Percentiles rank a stretch among this genome's conserved stretches.
Conservation (phyloP, 352 stramenopile genomes). For the Pythium pyrilobum region DNA sequence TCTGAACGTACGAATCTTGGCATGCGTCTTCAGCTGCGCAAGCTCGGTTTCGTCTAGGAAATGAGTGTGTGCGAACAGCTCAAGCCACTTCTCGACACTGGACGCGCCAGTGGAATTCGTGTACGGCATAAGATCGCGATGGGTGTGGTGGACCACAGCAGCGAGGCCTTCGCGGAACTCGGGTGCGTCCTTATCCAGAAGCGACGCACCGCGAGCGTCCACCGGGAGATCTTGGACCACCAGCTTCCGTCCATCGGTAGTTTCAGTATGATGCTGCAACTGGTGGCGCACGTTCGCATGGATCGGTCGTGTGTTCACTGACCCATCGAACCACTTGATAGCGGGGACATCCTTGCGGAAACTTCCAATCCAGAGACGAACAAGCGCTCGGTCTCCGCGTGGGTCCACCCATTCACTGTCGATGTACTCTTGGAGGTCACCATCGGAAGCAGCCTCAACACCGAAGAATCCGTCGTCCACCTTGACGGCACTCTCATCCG, state of each 20-base stretch:
- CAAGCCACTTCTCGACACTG: constrained; percentile 20
- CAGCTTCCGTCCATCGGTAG: not conserved
- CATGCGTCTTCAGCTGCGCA: constrained; percentile 1
- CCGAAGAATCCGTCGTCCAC: constrained; percentile 62
- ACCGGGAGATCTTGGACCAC: constrained; percentile 2
- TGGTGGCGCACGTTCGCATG: constrained; percentile 6
- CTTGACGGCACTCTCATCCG: not conserved
- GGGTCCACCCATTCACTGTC: constrained; percentile 66
- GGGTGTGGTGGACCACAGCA: constrained; percentile 15
- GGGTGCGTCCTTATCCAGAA: constrained; percentile 47
- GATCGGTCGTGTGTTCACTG: not conserved
- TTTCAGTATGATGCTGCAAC: not conserved
- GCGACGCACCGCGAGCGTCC: constrained; percentile 21
- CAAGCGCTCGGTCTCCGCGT: constrained; percentile 17
- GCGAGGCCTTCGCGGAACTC: constrained; percentile 33
- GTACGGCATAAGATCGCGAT: constrained; percentile 27
- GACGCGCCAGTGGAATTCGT: constrained; percentile 27
- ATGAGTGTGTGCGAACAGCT: constrained; percentile 8
- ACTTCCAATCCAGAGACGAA: constrained; percentile 69
- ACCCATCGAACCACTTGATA: constrained; percentile 38
- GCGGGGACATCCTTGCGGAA: constrained; percentile 46
- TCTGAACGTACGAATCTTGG: constrained; percentile 16
- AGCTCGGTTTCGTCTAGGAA: constrained; percentile 9
- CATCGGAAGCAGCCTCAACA: constrained; percentile 26
- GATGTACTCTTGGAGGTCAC: constrained; percentile 40